Evolutionary conservation across 2,329 filamentous ascomycete genomes (phyloP).

Genomic region (Fusarium falciforme): DNA sequence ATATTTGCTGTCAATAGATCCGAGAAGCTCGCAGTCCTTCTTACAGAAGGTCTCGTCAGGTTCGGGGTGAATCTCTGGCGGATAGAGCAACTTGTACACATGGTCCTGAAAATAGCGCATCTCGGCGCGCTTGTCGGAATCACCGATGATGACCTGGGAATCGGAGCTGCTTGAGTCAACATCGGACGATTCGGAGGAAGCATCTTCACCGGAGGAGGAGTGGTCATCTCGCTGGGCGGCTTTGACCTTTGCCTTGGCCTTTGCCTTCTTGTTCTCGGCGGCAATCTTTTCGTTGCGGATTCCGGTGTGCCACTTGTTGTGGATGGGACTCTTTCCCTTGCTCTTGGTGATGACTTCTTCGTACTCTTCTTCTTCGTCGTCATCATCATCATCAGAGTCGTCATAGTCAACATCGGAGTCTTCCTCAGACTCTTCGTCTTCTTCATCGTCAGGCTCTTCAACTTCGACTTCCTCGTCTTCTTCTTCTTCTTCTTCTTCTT

Average conservation of each 20-base stretch:
- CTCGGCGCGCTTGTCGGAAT: slow-evolving; percentile 38
- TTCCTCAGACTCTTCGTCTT: neutral
- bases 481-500: slow-evolving; percentile 1
- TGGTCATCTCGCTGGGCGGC: slow-evolving; percentile 5
- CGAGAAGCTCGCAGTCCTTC: slow-evolving; percentile 51
- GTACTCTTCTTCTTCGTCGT: neutral
- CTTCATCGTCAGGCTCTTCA: neutral
- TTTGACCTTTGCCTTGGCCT: slow-evolving; percentile 28
- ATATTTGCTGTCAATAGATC: slow-evolving; percentile 48
- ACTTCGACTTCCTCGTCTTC: neutral
- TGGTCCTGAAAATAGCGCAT: slow-evolving; percentile 48
- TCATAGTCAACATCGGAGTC: neutral
- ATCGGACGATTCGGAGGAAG: slow-evolving; percentile 36
- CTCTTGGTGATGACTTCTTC: neutral
- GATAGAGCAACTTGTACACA: slow-evolving; percentile 48
- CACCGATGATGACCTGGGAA: slow-evolving; percentile 26
- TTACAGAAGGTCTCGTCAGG: slow-evolving; percentile 43
- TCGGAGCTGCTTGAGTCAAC: slow-evolving; percentile 26
- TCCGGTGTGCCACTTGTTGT: slow-evolving; percentile 34
- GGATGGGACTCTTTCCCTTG: slow-evolving; percentile 4
- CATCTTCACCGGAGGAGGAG: slow-evolving; percentile 43
- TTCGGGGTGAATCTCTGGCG: slow-evolving; percentile 30
- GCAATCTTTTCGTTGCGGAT: slow-evolving; percentile 33
- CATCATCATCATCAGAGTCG: neutral
- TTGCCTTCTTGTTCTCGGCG: slow-evolving; percentile 34